Conservation (phyloP, 805 yeast species). For the Cyberlindnera nakhonratchasimensis region DNA sequence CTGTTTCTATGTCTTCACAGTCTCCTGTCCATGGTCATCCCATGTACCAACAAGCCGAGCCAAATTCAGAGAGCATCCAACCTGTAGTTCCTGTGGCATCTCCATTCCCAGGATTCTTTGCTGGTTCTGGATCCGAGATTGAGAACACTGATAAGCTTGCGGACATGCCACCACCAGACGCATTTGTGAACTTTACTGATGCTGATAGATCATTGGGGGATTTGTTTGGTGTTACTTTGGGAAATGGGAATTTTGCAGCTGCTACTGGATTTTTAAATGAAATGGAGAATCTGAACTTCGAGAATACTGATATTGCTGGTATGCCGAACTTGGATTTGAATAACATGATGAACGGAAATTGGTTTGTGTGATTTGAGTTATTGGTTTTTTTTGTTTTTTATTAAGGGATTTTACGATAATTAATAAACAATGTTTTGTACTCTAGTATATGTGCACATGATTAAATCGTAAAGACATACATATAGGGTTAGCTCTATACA, state of each 20-base stretch:
- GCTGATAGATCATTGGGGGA: slow-evolving; percentile 20
- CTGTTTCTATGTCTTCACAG: neutral
- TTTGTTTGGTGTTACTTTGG: slow-evolving; percentile 15
- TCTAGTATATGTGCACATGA: too few species aligned
- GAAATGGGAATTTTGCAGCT: slow-evolving; percentile 2
- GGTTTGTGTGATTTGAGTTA: slow-evolving; percentile 19
- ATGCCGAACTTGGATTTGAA: slow-evolving; percentile 17
- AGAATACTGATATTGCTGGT: slow-evolving; percentile 2
- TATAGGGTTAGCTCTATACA: too few species aligned
- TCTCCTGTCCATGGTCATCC: neutral
- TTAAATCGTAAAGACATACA: too few species aligned
- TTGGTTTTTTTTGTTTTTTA: neutral
- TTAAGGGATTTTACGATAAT: too few species aligned
- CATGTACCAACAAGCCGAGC: neutral
- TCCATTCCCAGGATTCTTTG: neutral
- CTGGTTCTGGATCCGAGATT: neutral
- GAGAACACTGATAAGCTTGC: neutral
- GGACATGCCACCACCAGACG: slow-evolving; percentile 12
- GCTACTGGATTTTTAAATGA: slow-evolving; percentile 6
- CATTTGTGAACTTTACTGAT: slow-evolving; percentile 13
- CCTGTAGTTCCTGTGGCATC: neutral
- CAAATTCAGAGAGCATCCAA: neutral
- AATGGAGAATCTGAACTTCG: slow-evolving; percentile 8
- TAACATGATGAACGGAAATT: slow-evolving; percentile 22
- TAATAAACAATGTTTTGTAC: too few species aligned